Conservation (phyloP, 2,329 filamentous ascomycete species). For the Ambrosiella cleistominuta region DNA sequence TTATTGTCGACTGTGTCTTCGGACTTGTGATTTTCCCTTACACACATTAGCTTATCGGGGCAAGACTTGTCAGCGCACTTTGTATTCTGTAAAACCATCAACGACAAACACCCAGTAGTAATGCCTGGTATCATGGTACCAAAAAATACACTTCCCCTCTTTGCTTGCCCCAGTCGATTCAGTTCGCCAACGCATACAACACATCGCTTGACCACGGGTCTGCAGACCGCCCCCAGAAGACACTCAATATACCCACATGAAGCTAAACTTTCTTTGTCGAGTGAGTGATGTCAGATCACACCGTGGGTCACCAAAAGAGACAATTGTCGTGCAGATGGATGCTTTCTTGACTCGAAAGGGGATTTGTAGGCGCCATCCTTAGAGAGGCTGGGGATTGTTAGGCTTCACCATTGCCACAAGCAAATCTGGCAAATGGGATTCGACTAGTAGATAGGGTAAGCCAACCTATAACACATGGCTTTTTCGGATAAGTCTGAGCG, state of each 20-base stretch:
- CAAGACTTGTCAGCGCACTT: neutral
- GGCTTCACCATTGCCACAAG: neutral
- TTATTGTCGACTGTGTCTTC: too few species aligned
- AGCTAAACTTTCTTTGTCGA: neutral
- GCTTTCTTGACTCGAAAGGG: neutral
- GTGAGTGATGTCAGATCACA: neutral
- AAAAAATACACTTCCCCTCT: neutral
- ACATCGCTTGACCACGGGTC: neutral
- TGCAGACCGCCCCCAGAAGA: neutral
- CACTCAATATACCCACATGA: neutral
- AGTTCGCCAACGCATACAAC: neutral
- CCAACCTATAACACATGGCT: too few species aligned
- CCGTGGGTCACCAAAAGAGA: neutral
- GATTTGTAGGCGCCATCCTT: neutral
- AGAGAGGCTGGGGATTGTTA: neutral
- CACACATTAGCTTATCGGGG: neutral
- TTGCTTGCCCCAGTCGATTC: neutral
- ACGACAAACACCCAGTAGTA: neutral
- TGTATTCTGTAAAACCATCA: neutral
- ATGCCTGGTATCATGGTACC: neutral
- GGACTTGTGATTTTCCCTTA: too few species aligned
- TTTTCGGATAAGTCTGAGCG: too few species aligned
- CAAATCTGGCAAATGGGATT: neutral
- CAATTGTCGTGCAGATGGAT: neutral
- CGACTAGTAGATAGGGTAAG: neutral